A percentile compares a stretch with the other conserved stretches of the same genome.
Conservation (phyloP, 805 yeast species). For the Danielia reshetovae region DNA sequence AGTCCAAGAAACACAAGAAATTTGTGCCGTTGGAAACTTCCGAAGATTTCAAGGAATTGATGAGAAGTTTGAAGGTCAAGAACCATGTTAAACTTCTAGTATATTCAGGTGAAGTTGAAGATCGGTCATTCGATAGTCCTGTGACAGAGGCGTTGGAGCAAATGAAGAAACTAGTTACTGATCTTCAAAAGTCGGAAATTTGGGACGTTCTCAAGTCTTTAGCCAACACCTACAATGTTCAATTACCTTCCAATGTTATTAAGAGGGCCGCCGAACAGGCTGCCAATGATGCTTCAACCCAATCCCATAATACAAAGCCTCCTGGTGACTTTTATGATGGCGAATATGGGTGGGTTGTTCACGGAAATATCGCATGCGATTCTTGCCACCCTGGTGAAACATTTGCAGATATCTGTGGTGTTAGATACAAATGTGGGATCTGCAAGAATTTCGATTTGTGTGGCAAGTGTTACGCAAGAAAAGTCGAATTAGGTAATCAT, state of each 20-base stretch:
- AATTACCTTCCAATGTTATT: constrained; percentile 1
- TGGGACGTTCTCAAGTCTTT: constrained; percentile 12
- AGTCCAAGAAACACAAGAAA: constrained; percentile 42
- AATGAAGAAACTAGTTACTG: constrained; percentile 8
- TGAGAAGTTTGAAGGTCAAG: constrained; percentile 47
- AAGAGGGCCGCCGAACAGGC: constrained; percentile 3
- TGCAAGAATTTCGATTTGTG: constrained; percentile 16
- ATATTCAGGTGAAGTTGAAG: neutral
- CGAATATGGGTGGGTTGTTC: constrained; percentile 11
- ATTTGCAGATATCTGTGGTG: constrained; percentile 5
- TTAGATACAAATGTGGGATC: constrained; percentile 14
- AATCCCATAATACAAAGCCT: neutral
- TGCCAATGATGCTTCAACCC: neutral
- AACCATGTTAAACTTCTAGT: constrained; percentile 34
- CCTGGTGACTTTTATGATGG: neutral
- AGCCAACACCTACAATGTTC: constrained; percentile 6
- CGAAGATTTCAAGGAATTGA: constrained; percentile 41
- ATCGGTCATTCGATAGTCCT: constrained; percentile 16
- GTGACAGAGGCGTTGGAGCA: constrained; percentile 10
- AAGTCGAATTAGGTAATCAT: constrained; percentile 4
- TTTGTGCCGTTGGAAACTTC: constrained; percentile 36
- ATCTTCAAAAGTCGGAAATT: constrained; percentile 12
- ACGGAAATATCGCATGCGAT: constrained; percentile 31
- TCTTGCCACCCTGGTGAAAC: constrained; percentile 24
- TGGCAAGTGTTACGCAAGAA: constrained; percentile 6